phyloP scores from a whole-genome alignment of 495 filamentous ascomycete species.

The Penicillium manginii region DNA sequence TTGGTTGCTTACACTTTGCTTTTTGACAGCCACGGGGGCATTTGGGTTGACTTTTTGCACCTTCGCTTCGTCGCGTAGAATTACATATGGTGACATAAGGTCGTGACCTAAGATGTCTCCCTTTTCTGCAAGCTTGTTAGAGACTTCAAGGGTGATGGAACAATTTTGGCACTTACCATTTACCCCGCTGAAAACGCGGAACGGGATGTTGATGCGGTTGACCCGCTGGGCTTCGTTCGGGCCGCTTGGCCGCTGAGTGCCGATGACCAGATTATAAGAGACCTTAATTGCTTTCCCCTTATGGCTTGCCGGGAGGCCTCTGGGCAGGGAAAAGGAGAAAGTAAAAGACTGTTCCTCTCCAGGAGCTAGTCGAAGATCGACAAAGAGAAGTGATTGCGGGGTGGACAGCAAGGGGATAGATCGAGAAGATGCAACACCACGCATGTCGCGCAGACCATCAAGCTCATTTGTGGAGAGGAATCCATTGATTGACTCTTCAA shows the following conservation, averaged over 20 bases:
- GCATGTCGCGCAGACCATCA: constrained; percentile 93
- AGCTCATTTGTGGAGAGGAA: constrained; percentile 82
- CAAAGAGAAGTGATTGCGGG: constrained; percentile 95
- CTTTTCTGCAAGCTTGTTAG: constrained; percentile 49
- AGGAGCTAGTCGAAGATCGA: constrained; percentile 83
- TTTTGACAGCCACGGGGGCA: constrained; percentile 28
- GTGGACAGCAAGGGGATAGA: constrained; percentile 89
- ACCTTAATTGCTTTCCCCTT: constrained; percentile 94
- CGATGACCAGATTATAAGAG: constrained; percentile 86
- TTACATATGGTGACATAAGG: constrained; percentile 89
- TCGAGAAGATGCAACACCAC: constrained; percentile 75
- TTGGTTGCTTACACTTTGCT: constrained; percentile 43
- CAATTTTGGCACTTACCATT: constrained; percentile 56
- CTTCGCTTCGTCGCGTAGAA: constrained; percentile 82
- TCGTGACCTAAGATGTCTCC: constrained; percentile 80
- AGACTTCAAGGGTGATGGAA: not conserved
- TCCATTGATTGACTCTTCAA: constrained; percentile 87
- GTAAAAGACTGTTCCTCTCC: constrained; percentile 88
- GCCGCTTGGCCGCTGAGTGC: constrained; percentile 83
- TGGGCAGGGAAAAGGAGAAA: constrained; percentile 83
- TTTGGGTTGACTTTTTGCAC: constrained; percentile 39
- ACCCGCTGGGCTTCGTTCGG: constrained; percentile 77
- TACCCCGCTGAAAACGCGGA: constrained; percentile 90
- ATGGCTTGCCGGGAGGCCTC: constrained; percentile 85
- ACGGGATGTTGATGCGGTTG: constrained; percentile 89